Conservation (phyloP, 1,139 yeast genomes). For the Geotrichum carabidarum region DNA sequence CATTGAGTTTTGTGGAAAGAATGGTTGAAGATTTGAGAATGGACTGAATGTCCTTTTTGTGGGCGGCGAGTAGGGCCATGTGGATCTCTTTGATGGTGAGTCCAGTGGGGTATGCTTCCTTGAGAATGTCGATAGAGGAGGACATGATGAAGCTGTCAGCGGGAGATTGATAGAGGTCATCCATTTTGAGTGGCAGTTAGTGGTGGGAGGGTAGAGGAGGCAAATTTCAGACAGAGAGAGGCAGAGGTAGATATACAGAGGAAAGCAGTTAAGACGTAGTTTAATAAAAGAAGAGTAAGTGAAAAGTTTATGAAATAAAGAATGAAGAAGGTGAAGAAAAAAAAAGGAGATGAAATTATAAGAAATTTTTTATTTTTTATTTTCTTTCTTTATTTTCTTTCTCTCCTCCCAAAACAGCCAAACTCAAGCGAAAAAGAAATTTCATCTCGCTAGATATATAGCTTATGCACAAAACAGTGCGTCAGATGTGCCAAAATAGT, state of each 20-base stretch:
- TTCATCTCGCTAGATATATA: too few species aligned
- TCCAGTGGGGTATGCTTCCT: slow-evolving; percentile 27
- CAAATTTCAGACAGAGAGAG: neutral
- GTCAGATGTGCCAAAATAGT: too few species aligned
- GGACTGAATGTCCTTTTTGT: slow-evolving; percentile 15
- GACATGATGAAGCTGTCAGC: slow-evolving; percentile 3
- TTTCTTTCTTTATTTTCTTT: neutral
- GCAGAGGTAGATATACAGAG: neutral
- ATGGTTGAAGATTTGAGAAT: slow-evolving; percentile 34
- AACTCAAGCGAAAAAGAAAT: too few species aligned
- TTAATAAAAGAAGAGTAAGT: neutral
- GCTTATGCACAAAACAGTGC: too few species aligned
- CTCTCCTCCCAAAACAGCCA: too few species aligned
- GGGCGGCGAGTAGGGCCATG: slow-evolving; percentile 24
- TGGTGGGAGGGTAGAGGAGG: neutral
- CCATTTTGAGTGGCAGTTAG: neutral
- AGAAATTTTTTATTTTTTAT: neutral
- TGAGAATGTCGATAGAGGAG: slow-evolving; percentile 24
- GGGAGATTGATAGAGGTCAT: slow-evolving; percentile 4
- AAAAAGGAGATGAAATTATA: neutral
- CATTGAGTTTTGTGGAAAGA: slow-evolving; percentile 35
- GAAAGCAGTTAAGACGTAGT: neutral
- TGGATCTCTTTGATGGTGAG: slow-evolving; percentile 34
- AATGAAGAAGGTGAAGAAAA: neutral
- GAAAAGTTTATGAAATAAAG: neutral